A percentile compares a stretch with the other conserved stretches of the same genome.
These are phyloP conservation scores for Fonsecaea erecta DNA, from an alignment of 2,329 filamentous ascomycete genomes.

Conservation along the genomic window DNA sequence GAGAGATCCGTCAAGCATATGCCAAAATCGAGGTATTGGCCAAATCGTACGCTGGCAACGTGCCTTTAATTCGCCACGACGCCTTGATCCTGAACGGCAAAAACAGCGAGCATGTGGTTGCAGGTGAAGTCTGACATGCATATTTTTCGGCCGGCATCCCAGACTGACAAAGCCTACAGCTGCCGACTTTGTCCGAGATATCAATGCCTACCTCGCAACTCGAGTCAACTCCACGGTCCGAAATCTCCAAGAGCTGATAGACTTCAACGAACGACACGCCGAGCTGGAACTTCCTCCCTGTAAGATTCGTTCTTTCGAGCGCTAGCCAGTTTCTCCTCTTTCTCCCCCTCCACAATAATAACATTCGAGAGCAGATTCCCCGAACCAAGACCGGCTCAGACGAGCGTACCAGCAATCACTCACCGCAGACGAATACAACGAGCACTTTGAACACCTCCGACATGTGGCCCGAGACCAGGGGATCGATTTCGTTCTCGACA, in stretches of 20 bases:
- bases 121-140: neutral
- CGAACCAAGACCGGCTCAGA: neutral
- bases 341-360: neutral
- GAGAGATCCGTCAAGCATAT: neutral
- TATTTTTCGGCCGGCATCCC: neutral
- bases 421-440: neutral
- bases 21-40: neutral
- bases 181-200: neutral
- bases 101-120: neutral
- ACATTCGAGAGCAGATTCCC: neutral
- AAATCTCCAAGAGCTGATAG: conserved; percentile 9
- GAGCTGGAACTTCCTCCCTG: conserved; percentile 3
- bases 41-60: neutral
- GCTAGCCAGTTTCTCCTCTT: too few relatives aligned
- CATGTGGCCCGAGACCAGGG: neutral
- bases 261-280: conserved; percentile 16
- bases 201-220: neutral
- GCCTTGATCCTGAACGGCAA: neutral
- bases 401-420: neutral
- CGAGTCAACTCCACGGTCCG: conserved; percentile 7
- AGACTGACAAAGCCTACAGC: neutral
- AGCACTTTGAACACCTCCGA: neutral
- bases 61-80: neutral
- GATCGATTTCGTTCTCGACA: neutral
- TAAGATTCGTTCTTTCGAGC: neutral